Evolutionary conservation across 2,329 filamentous ascomycete species (phyloP), one percentile per base, ranked within the genome.

Genomic region (Cephalotrichum gorgonifer): DNA sequence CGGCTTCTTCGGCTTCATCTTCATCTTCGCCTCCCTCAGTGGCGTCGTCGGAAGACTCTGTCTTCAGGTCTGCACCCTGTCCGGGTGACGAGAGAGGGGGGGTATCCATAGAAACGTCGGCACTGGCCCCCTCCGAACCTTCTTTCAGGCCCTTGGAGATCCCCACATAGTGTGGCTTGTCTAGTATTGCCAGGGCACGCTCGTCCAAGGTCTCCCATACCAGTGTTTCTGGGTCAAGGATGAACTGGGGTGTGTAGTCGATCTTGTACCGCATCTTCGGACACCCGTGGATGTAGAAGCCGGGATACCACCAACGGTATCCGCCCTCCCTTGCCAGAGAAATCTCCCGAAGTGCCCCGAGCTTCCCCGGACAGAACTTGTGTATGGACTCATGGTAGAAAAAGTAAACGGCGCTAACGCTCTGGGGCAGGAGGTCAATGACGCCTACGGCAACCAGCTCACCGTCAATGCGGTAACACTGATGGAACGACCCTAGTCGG

Each of bases 231-330:
- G 85, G 83, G 54, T 90, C 84, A 11, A 91, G 72, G 11, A 93
- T 74, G 57, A 83, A 78, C 59, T 88, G 85, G 2, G 86, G 86
- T 11, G 74, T 71, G 61, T 86, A 93, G 59, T 89, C 83, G 51
- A 82, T 84, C 69, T 93, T 93, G 70, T 93, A 93, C 56, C 75
- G 74, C 87, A 93, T 91, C 69, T 93, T 93, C 48, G 77, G 73
- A 58, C 86, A 91, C 49, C 70, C 80, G 62, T 90, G 86, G 51
- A 93, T 91, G 58, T 91, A 93, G 63, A 81, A 91, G 6, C 87
- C 82, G 6, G 75, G 83, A 64, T 91, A 93, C 76, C 88, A 93
- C 72, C 79, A 88, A 41, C 75, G 68, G 57, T 90, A 89, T 0
- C 78, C 82, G 6, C 70, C 71, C 58, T 91, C 86, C 3, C 74